A percentile compares a stretch with the other conserved stretches of the same genome.
phyloP scores from a whole-genome alignment of 1,284 basidiomycete species.

The Cutaneotrichosporon sp. region DNA sequence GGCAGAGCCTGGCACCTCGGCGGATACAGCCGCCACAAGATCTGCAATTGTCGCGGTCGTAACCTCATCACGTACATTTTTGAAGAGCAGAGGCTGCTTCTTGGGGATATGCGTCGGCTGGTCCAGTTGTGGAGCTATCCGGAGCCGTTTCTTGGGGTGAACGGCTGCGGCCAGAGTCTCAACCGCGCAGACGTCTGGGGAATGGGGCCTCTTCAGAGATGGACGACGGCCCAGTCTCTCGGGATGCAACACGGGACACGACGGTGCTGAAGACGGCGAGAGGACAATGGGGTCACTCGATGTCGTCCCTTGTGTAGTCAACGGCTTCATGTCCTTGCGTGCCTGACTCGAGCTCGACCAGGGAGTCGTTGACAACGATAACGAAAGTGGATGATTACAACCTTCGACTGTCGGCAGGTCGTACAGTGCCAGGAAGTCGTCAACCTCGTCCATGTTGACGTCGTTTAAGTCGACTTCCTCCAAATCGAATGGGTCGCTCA shows the following conservation, averaged over 20 bases:
- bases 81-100: too few species aligned
- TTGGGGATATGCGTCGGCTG: not conserved
- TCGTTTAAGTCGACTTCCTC: not conserved
- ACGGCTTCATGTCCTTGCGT: not conserved
- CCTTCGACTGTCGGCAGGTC: not conserved
- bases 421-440: not conserved
- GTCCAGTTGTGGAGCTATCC: not conserved
- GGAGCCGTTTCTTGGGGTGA: not conserved
- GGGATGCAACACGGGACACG: not conserved
- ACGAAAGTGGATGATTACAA: too few species aligned
- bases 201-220: not conserved
- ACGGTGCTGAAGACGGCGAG: not conserved
- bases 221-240: not conserved
- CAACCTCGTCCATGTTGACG: not conserved
- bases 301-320: not conserved
- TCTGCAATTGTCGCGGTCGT: not conserved
- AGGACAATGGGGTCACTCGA: not conserved
- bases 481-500: not conserved
- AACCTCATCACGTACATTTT: not conserved
- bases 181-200: not conserved
- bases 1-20: not conserved
- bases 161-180: not conserved
- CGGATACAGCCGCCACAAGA: not conserved
- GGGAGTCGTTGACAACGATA: too few species aligned
- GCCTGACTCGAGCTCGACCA: not conserved